phyloP scores from a whole-genome alignment of 768 basidiomycete species.

The Suillus placidus region DNA sequence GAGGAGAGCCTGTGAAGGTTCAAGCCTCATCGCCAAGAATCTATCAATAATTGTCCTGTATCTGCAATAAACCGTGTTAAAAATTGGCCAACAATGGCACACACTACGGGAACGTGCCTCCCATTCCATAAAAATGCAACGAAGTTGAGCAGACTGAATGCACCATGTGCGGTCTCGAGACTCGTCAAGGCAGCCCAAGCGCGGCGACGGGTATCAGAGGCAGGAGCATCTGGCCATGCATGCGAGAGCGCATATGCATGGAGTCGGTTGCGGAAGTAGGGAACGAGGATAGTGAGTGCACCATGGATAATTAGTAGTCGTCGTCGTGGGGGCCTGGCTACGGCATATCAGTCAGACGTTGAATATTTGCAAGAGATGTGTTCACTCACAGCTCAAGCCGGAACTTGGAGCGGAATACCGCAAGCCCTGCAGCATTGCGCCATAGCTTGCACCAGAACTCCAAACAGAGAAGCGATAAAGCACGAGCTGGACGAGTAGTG shows the following conservation, averaged over 20 bases:
- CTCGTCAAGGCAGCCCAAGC: slow-evolving; percentile 71
- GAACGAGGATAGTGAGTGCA: slow-evolving; percentile 69
- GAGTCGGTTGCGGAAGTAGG: slow-evolving; percentile 78
- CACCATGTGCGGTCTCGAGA: slow-evolving; percentile 66
- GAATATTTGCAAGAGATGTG: not conserved
- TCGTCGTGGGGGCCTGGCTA: slow-evolving; percentile 64
- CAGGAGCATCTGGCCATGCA: slow-evolving; percentile 92
- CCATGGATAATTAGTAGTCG: slow-evolving; percentile 67
- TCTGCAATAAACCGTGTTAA: slow-evolving; percentile 43
- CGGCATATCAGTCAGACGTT: slow-evolving; percentile 37
- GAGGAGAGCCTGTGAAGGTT: slow-evolving; percentile 67
- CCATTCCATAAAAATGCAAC: slow-evolving; percentile 85
- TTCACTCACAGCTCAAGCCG: slow-evolving; percentile 23
- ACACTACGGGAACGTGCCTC: slow-evolving; percentile 50
- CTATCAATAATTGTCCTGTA: slow-evolving; percentile 86
- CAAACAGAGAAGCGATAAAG: slow-evolving; percentile 86
- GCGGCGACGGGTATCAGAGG: slow-evolving; percentile 70
- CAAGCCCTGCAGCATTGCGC: slow-evolving; percentile 80
- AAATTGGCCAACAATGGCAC: not conserved
- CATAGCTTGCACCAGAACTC: slow-evolving; percentile 80
- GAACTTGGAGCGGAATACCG: slow-evolving; percentile 48
- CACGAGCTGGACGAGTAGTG: slow-evolving; percentile 65
- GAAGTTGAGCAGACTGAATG: slow-evolving; percentile 74
- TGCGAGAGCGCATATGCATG: slow-evolving; percentile 75
- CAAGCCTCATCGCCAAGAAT: slow-evolving; percentile 71